Conservation (phyloP, 495 filamentous ascomycete species). For the Lepraria neglecta region DNA sequence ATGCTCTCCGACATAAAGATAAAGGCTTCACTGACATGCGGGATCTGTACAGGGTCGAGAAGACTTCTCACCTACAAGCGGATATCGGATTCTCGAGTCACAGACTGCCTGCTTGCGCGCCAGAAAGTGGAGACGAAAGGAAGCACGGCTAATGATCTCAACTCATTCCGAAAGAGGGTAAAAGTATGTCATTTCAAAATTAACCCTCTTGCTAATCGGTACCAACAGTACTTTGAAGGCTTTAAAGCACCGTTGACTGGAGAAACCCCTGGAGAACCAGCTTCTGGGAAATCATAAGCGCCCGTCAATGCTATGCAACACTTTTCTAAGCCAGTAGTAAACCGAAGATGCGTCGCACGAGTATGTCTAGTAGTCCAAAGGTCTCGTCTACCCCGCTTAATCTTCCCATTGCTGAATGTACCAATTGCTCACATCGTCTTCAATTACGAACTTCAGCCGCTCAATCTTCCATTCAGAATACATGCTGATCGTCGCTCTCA, state of each 20-base stretch:
- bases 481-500: slow-evolving; percentile 23
- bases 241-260: slow-evolving; percentile 27
- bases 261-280: not conserved
- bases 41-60: slow-evolving; percentile 60
- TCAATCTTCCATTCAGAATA: slow-evolving; percentile 27
- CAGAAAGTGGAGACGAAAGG: slow-evolving; percentile 32
- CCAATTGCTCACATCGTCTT: slow-evolving; percentile 20
- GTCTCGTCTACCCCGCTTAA: not conserved
- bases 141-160: slow-evolving; percentile 65
- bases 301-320: not conserved
- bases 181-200: not conserved
- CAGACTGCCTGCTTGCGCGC: slow-evolving; percentile 36
- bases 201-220: not conserved
- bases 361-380: not conserved
- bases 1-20: not conserved
- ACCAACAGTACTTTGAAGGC: slow-evolving; percentile 46
- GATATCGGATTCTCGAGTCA: slow-evolving; percentile 54
- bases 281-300: not conserved
- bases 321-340: not conserved
- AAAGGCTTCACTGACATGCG: slow-evolving; percentile 11
- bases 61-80: slow-evolving; percentile 79
- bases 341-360: not conserved
- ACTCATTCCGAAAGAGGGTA: slow-evolving; percentile 62
- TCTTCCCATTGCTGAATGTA: slow-evolving; percentile 22
- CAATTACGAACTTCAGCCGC: slow-evolving; percentile 22